Conservation (phyloP, 2,329 filamentous ascomycete species). For the Nannizziopsis barbatae region DNA sequence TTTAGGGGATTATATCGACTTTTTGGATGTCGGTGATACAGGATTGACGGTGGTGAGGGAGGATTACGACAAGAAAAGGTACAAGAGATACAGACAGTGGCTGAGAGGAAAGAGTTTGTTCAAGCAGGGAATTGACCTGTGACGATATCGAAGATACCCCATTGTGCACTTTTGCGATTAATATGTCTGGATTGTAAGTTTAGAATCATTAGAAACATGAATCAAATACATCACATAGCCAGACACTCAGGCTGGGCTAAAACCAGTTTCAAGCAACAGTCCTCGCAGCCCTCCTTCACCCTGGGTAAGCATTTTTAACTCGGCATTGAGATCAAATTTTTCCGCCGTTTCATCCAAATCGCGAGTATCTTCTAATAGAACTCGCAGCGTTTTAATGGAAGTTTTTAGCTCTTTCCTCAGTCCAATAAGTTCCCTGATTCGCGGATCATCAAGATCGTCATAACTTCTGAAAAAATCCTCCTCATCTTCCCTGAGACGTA, state of each 20-base stretch:
- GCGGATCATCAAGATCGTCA: conserved; percentile 3
- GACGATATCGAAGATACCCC: conserved; percentile 7
- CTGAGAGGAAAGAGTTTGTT: conserved; percentile 88
- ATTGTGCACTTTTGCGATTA: background rate
- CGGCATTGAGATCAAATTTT: conserved; percentile 24
- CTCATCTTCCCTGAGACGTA: conserved; percentile 40
- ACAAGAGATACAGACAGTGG: conserved; percentile 95
- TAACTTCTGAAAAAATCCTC: conserved; percentile 10
- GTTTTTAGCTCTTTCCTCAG: conserved; percentile 17
- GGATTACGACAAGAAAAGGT: conserved; percentile 81
- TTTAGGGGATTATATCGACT: conserved; percentile 61
- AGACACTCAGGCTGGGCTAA: background rate
- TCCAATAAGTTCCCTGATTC: conserved; percentile 9
- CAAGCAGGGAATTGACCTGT: conserved; percentile 60
- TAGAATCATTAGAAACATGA: background rate
- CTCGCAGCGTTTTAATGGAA: background rate
- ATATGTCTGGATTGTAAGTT: background rate
- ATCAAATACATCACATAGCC: background rate
- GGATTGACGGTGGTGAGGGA: conserved; percentile 79
- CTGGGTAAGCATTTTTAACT: conserved; percentile 28
- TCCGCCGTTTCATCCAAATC: conserved; percentile 17
- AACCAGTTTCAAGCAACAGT: conserved; percentile 18
- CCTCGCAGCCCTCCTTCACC: conserved; percentile 26
- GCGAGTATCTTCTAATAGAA: conserved; percentile 9
- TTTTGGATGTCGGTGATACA: conserved; percentile 66